Evolutionary conservation across 768 basidiomycete genomes (phyloP), one percentile per base, ranked within the genome.

Genomic region (Epithele typhae): DNA sequence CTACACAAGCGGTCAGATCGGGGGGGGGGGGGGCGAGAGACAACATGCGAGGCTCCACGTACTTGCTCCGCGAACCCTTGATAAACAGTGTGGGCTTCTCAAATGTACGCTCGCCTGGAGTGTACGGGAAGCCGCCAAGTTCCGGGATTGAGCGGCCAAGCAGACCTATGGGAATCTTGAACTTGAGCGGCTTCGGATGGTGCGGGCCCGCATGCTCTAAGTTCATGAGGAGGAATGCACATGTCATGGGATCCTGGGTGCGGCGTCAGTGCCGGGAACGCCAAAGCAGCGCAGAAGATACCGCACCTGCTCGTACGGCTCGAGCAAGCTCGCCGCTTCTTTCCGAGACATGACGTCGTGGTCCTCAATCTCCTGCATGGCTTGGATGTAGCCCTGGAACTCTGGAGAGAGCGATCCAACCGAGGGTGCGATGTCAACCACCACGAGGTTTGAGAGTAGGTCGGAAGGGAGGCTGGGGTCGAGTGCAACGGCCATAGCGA

Each of bases 141-240:
- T 78, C 73, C 0, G 68, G 59, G n/a, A 93, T 76, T 0, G 80
- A 72, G 5, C 73, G 67, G 3, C 71, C 69, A 18, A 95, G 67
- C 41, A 85, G 79, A 11, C 78, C 69, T 10, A 94, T 63, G 0
- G 93, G 91, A 24, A 95, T 70, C 11, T 79, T 77, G 64, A 94
- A 94, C 45, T 71, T 73, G n/a, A 82, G 65, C 5, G 68, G 63
- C 37, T 66, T 53, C 25, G 59, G 44, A 48, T 48, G 40, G 47
- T 58, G 63, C 59, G 30, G 65, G 45, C 37, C 46, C 2, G 68
- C 63, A 24, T 75, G 63, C 17, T 76, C 61, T 18, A 92, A 71
- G 65, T 96, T 96, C 11, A 93, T 94, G 25, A 95, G 69, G 18
- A 96, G 72, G 68, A 93, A 96, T 40, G 89, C 82, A 22, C 89